Base-by-base conservation (phyloP, 129 eudicot species). In the Flaveria brownii region DNA sequence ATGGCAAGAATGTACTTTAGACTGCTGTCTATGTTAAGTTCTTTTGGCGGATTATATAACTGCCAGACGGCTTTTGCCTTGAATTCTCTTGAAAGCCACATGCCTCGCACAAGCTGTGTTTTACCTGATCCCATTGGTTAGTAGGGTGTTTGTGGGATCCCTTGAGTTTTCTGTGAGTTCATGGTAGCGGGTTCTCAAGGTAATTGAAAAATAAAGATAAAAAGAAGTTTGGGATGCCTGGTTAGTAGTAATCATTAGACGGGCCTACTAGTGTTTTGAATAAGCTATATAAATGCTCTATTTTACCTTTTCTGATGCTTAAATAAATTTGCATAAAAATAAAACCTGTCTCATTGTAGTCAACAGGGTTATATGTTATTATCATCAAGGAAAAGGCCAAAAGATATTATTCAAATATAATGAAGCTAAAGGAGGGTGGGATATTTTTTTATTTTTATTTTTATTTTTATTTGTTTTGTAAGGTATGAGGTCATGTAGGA, bases 251-350 rank as follows among this genome's bases (percentile, higher is more conserved):
- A 14, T 30, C 18, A 63, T 16, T 63, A 63, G 46, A 28, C 8
- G 69, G 69, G 43, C 16, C 70, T 64, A 17, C 70, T 33, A 16
- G 47, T 64, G 70, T 36, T 36, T 17, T 64, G 45, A 64, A 64
- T 64, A 33, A 64, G 36, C 49, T 33, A 33, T 0, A 30, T 30
- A 28, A 28, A 63, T 63, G 36, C 45, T 16, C 13, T 25, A 11
- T 63, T 13, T 26, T 26, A 26, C 30, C 30, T 63, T 14, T 13
- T 62, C 9, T 63, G 36, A 28, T 15, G 9, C 69, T 28, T 63
- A 63, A 63, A 63, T 63, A 63, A 63, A 23, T 16, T 63, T 22
- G 47, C 39, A 16, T 64, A 16, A 36, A 36, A 64, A 7, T 33
- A 18, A 7, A 64, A 33, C 70, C 47, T 64, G 70, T 64, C 47